phyloP scores from a whole-genome alignment of 2,329 filamentous ascomycete species.

The Trichoderma simmonsii region DNA sequence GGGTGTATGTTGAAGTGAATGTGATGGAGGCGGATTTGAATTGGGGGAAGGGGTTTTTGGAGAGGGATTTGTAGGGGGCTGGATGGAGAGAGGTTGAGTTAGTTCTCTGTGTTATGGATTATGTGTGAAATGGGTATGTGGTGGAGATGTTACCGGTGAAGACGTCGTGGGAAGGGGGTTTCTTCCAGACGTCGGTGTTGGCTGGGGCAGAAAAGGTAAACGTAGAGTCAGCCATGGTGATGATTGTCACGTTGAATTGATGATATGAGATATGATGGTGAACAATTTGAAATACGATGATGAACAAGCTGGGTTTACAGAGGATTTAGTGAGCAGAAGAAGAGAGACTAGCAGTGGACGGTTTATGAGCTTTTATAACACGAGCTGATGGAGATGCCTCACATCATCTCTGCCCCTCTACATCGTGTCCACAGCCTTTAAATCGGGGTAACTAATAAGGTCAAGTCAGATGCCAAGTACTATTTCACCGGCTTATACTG shows the following conservation, averaged over 20 bases:
- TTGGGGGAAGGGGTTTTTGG: slow-evolving; percentile 45
- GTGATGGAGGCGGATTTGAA: slow-evolving; percentile 63
- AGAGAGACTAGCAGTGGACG: neutral
- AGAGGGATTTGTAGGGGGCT: slow-evolving; percentile 33
- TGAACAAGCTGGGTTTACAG: neutral
- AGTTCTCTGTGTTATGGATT: neutral
- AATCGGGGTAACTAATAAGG: neutral
- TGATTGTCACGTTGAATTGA: neutral
- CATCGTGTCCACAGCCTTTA: neutral
- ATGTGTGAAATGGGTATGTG: neutral
- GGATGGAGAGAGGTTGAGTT: neutral
- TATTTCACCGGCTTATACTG: neutral
- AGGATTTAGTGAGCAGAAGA: neutral
- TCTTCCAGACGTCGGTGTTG: slow-evolving; percentile 74
- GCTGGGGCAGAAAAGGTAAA: slow-evolving; percentile 57
- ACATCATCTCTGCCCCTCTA: neutral
- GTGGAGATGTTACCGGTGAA: slow-evolving; percentile 53
- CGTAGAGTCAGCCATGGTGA: slow-evolving; percentile 9
- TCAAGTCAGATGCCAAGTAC: neutral
- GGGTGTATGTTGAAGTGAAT: slow-evolving; percentile 57
- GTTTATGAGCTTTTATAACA: neutral
- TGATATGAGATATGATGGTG: neutral
- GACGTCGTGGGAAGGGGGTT: slow-evolving; percentile 61
- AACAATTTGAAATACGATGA: neutral
- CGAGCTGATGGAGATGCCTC: neutral